Evolutionary conservation across 192 early-diverging fungal species (phyloP).

Genomic region (Entomortierella parvispora): DNA sequence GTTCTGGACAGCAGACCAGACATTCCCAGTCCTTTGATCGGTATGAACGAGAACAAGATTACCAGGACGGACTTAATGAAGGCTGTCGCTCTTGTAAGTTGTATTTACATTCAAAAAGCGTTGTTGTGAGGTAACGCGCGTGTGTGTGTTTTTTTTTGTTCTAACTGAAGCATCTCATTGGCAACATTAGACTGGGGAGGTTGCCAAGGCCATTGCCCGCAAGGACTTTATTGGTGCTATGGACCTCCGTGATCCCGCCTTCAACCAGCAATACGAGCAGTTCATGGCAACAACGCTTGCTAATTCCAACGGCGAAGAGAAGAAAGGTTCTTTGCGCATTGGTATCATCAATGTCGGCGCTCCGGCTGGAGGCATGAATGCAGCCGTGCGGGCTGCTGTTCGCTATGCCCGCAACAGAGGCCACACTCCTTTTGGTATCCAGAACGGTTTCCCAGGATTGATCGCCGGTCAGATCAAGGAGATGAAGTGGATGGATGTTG

Average conservation of each 20-base stretch:
- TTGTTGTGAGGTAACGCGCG: too few species aligned
- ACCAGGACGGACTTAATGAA: constrained; percentile 89
- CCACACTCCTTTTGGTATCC: constrained; percentile 86
- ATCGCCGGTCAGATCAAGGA: constrained; percentile 82
- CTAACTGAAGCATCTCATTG: too few species aligned
- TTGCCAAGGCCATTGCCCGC: constrained; percentile 81
- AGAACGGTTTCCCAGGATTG: constrained; percentile 93
- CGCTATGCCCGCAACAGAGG: constrained; percentile 89
- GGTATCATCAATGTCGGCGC: constrained; percentile 95
- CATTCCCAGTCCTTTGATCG: constrained; percentile 93
- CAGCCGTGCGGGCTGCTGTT: constrained; percentile 89
- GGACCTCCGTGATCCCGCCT: constrained; percentile 88
- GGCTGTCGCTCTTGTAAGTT: constrained; percentile 82
- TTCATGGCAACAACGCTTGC: constrained; percentile 69
- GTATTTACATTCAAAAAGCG: too few species aligned
- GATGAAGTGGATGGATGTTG: constrained; percentile 84
- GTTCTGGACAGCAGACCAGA: constrained; percentile 86
- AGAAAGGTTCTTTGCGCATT: constrained; percentile 73
- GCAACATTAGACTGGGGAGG: constrained; percentile 84
- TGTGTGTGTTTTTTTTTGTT: too few species aligned
- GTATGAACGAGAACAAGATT: constrained; percentile 90
- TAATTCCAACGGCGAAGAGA: constrained; percentile 1
- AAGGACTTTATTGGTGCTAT: constrained; percentile 93
- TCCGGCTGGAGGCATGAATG: constrained; percentile 98
- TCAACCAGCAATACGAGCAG: constrained; percentile 71